Conservation (phyloP, 1,284 basidiomycete genomes). For the Coniferiporia weirii region DNA sequence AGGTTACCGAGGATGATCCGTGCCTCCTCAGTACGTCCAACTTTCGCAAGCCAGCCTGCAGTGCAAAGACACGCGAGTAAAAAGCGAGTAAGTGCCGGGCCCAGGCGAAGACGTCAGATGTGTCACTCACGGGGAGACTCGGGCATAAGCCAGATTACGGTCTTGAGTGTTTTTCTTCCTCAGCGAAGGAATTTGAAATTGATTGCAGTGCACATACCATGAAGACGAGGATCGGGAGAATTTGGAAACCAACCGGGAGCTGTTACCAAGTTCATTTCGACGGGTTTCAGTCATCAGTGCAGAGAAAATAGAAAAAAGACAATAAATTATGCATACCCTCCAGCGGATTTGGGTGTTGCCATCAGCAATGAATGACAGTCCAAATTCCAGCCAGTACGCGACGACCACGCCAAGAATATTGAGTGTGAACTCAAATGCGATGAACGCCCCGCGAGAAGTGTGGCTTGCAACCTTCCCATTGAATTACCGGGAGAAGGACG, state of each 20-base stretch:
- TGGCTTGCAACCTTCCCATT: slow-evolving; percentile 35
- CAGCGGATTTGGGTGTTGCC: slow-evolving; percentile 38
- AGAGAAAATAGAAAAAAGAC: not conserved
- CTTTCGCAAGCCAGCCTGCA: slow-evolving; percentile 43
- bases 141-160: slow-evolving; percentile 33
- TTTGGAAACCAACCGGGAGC: slow-evolving; percentile 47
- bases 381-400: slow-evolving; percentile 52
- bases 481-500: too few species aligned
- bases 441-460: slow-evolving; percentile 38
- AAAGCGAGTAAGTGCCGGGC: not conserved
- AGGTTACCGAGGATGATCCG: slow-evolving; percentile 34
- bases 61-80: not conserved
- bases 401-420: slow-evolving; percentile 52
- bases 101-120: not conserved
- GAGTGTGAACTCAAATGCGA: slow-evolving; percentile 32
- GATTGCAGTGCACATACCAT: slow-evolving; percentile 29
- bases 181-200: too few species aligned
- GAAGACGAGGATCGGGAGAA: slow-evolving; percentile 40
- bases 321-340: slow-evolving; percentile 28
- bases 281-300: too few species aligned
- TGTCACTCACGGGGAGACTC: slow-evolving; percentile 42
- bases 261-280: slow-evolving; percentile 17
- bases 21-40: slow-evolving; percentile 43
- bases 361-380: slow-evolving; percentile 42
- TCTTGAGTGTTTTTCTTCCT: not conserved